Conservation (phyloP, 2,329 filamentous ascomycete species). For the Diaporthe velutina region DNA sequence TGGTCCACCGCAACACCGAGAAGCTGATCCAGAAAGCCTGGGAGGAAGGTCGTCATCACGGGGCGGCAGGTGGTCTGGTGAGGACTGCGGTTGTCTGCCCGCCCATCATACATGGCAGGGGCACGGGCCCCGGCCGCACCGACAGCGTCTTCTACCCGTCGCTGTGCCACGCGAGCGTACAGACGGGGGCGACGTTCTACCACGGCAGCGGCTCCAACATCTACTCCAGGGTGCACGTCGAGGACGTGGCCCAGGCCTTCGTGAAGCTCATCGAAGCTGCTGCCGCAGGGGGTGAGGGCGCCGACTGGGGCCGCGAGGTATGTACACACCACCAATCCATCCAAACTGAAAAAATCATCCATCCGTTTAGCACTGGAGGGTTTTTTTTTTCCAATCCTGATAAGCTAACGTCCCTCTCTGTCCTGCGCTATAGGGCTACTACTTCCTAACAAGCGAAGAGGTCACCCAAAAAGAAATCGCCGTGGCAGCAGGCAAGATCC, state of each 20-base stretch:
- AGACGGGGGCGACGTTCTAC: neutral
- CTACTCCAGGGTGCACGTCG: slow-evolving; percentile 2
- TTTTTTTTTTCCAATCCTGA: too few species aligned
- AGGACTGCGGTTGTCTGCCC: slow-evolving; percentile 14
- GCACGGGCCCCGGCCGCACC: neutral
- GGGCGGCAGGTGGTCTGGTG: neutral
- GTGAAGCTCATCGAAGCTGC: neutral
- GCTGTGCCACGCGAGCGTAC: neutral
- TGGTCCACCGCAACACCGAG: slow-evolving; percentile 7
- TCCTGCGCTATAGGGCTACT: neutral
- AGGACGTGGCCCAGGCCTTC: neutral
- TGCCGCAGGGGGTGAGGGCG: neutral
- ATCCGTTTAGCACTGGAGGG: rapidly evolving
- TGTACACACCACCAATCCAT: neutral
- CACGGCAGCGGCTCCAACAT: neutral
- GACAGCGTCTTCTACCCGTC: neutral
- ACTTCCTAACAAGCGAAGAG: neutral
- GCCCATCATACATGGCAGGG: neutral
- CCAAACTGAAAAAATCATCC: neutral
- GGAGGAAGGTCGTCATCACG: too few species aligned
- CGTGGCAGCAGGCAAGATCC: neutral
- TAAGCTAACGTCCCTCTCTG: too few species aligned
- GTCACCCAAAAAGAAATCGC: neutral
- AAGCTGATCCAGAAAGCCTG: neutral
- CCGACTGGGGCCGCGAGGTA: slow-evolving; percentile 12